These are phyloP conservation scores for Akanthomyces dipterigenus DNA, from an alignment of 2,329 filamentous ascomycete genomes.

Conservation along the genomic window DNA sequence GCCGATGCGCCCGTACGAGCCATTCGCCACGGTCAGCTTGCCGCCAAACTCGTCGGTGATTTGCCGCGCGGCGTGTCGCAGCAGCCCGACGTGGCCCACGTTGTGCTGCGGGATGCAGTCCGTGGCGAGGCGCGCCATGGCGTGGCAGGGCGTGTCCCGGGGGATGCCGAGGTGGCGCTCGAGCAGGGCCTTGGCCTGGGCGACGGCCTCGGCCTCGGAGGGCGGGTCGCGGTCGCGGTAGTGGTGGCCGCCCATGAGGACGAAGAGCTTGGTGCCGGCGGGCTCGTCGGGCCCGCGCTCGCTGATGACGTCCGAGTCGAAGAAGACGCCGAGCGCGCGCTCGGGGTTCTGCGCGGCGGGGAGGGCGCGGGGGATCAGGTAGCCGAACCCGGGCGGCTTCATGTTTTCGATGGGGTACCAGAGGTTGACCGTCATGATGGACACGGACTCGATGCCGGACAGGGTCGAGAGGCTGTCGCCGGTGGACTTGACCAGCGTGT, in stretches of 20 bases:
- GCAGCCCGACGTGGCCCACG: conserved; percentile 64
- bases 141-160: conserved; percentile 49
- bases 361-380: conserved; percentile 75
- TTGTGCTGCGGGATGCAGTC: conserved; percentile 89
- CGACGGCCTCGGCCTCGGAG: conserved; percentile 55
- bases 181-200: conserved; percentile 64
- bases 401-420: conserved; percentile 65
- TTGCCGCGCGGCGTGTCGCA: conserved; percentile 50
- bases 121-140: conserved; percentile 49
- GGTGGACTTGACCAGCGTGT: conserved; percentile 34
- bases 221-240: conserved; percentile 56
- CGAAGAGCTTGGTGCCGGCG: conserved; percentile 77
- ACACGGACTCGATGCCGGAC: conserved; percentile 56
- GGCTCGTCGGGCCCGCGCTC: conserved; percentile 43
- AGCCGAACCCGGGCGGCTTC: conserved; percentile 72
- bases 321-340: conserved; percentile 81
- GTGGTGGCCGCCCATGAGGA: conserved; percentile 92
- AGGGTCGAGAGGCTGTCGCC: conserved; percentile 40
- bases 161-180: conserved; percentile 68
- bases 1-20: conserved; percentile 47
- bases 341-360: conserved; percentile 70
- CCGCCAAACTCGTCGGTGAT: conserved; percentile 52
- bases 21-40: conserved; percentile 56
- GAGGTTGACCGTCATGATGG: conserved; percentile 87
- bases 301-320: conserved; percentile 61